Percentiles rank a stretch among this genome's conserved stretches.
Evolutionary conservation across 2,329 filamentous ascomycete genomes (phyloP).

Genomic region (Penicillium polonicum): DNA sequence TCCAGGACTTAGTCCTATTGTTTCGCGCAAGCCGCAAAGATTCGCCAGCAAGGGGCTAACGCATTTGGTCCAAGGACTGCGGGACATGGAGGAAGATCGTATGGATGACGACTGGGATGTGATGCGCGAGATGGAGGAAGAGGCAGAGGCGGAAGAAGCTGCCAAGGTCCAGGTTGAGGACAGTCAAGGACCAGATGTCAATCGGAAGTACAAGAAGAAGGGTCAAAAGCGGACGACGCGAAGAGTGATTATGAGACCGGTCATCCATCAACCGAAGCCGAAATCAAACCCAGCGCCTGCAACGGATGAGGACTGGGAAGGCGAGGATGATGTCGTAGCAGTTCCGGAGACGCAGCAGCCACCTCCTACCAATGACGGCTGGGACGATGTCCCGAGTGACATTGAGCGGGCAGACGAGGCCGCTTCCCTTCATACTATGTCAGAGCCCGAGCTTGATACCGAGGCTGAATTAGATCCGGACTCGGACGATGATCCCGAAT

Average conservation of each 20-base stretch:
- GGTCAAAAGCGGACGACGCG: conserved; percentile 51
- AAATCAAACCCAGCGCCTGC: conserved; percentile 23
- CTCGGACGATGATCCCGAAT: conserved; percentile 34
- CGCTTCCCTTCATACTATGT: conserved; percentile 31
- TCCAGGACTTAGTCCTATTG: conserved; percentile 38
- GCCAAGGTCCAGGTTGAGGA: conserved; percentile 37
- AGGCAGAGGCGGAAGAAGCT: conserved; percentile 30
- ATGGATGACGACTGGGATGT: conserved; percentile 46
- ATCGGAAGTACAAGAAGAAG: conserved; percentile 47
- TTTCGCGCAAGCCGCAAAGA: conserved; percentile 35
- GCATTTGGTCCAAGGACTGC: conserved; percentile 39
- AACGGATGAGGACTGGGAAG: conserved; percentile 18
- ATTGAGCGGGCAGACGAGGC: conserved; percentile 12
- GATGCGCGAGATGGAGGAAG: conserved; percentile 45
- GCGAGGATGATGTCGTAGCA: conserved; percentile 32
- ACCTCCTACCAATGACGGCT: conserved; percentile 11
- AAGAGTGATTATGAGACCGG: conserved; percentile 45
- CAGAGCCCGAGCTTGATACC: conserved; percentile 29
- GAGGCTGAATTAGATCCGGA: conserved; percentile 19
- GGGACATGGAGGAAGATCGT: conserved; percentile 43
- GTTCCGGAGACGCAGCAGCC: conserved; percentile 32
- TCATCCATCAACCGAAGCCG: conserved; percentile 32
- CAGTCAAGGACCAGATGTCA: conserved; percentile 31
- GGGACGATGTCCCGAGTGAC: conserved; percentile 11
- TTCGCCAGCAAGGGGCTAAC: conserved; percentile 43